Evolutionary conservation across 2,329 filamentous ascomycete genomes (phyloP), one percentile per base, ranked within the genome.

Genomic region (Gaeumannomyces tritici): DNA sequence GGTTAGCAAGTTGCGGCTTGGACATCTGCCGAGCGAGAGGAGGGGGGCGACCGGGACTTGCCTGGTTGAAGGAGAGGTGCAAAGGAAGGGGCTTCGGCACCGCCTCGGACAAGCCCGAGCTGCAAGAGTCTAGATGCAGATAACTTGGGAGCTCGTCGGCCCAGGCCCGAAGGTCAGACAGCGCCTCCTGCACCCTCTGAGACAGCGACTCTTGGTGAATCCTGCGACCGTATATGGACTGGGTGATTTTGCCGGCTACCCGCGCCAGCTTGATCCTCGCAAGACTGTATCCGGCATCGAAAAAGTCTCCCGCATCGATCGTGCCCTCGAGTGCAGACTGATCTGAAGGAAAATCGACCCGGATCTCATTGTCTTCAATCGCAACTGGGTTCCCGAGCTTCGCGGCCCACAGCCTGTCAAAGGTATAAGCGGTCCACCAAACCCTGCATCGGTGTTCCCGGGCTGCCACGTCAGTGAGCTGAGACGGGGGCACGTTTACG

Each of bases 361-460:
- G 70, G 4, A 81, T 80, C 24, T 80, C 79, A 47, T 78, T 74
- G 60, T 82, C 79, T 15, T 75, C 73, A 7, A 82, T 76, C 54
- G 78, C 77, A 8, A 78, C 74, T 0, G 80, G 78, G 28, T 80
- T 74, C 0, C 79, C 78, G 60, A 81, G 73, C 58, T 80, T 78
- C 0, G 78, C 77, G 3, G 77, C 77, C 74, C 76, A 80, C 71
- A 81, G 76, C 2, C 79, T 74, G 62, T 80, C 77, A 27, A 79
- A 70, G 11, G 71, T 74, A 56, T 78, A 79, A 0, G 76, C 72
- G 0, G 77, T 78, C 76, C 76, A 78, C 73, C 74, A 79, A 1
- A 78, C 69, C 1, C 76, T 69, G 9, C 72, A 72, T 1, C 77
- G 68, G 27, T 79, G 77, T 62, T 79, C 76, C 5, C 75, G 65